Conservation (phyloP, 2,329 filamentous ascomycete species). For the Xylariaceae sp. region DNA sequence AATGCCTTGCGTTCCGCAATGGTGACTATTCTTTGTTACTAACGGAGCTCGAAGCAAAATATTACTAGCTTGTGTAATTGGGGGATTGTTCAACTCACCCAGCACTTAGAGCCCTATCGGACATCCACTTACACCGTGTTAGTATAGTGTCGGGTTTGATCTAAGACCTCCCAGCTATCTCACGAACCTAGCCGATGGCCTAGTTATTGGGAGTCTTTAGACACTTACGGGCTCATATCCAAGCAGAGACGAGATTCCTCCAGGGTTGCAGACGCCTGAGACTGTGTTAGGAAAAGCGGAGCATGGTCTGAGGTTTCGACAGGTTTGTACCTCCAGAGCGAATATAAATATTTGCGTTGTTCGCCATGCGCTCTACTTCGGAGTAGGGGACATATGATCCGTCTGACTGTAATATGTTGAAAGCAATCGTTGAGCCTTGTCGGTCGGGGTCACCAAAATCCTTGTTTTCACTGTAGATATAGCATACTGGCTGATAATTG, state of each 20-base stretch:
- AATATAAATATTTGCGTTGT: constrained; percentile 55
- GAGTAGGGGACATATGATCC: constrained; percentile 55
- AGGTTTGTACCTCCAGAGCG: constrained; percentile 50
- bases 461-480: constrained; percentile 53
- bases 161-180: too few species aligned
- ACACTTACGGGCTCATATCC: constrained; percentile 45
- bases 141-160: too few species aligned
- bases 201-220: constrained; percentile 32
- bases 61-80: too few species aligned
- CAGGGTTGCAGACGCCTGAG: constrained; percentile 47
- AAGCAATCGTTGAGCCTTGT: constrained; percentile 62
- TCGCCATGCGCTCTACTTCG: constrained; percentile 57
- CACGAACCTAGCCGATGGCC: too few species aligned
- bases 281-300: constrained; percentile 8
- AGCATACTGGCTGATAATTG: constrained; percentile 51
- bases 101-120: too few species aligned
- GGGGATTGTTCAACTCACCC: too few species aligned
- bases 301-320: neutral
- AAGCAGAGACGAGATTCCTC: constrained; percentile 45
- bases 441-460: constrained; percentile 49
- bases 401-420: constrained; percentile 56
- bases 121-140: too few species aligned
- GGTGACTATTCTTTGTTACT: too few species aligned
- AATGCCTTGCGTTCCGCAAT: constrained; percentile 53
- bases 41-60: too few species aligned